These are phyloP conservation scores for Lactarius quietus DNA, from an alignment of 768 basidiomycete species.

Conservation along the genomic window DNA sequence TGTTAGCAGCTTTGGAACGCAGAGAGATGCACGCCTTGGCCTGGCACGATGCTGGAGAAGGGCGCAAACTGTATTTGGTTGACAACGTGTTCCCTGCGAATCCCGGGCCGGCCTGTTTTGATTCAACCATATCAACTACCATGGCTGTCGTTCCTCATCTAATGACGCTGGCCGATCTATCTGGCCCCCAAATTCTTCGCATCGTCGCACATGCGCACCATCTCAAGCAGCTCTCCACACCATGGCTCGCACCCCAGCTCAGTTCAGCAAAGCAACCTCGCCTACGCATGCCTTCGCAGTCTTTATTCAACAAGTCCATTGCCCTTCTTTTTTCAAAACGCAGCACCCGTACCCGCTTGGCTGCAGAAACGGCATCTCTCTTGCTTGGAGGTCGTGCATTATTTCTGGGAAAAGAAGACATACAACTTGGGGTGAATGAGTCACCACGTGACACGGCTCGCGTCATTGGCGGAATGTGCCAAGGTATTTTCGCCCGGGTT, in stretches of 20 bases:
- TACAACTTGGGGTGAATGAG: conserved; percentile 97
- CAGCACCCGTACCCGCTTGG: conserved; percentile 85
- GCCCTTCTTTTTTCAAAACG: conserved; percentile 92
- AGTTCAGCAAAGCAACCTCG: conserved; percentile 32
- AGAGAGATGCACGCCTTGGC: neutral
- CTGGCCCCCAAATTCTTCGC: conserved; percentile 64
- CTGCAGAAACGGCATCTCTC: conserved; percentile 76
- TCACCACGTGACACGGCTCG: conserved; percentile 75
- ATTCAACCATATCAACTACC: no score
- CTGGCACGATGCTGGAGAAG: neutral
- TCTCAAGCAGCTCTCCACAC: conserved; percentile 60
- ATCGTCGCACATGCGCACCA: conserved; percentile 60
- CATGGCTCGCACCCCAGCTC: conserved; percentile 60
- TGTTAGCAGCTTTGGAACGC: no score
- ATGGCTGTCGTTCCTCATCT: conserved; percentile 55
- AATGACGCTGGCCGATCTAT: conserved; percentile 86
- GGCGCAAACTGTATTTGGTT: neutral
- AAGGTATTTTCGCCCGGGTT: conserved; percentile 96
- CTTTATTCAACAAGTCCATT: conserved; percentile 77
- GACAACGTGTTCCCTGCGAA: neutral
- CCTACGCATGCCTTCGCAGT: conserved; percentile 64
- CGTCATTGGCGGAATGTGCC: conserved; percentile 91
- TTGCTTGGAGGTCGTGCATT: conserved; percentile 86
- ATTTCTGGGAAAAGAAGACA: conserved; percentile 86
- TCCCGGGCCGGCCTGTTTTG: neutral